Conservation (phyloP, 108 stramenopile species). For the Discostella pseudostelligera region DNA sequence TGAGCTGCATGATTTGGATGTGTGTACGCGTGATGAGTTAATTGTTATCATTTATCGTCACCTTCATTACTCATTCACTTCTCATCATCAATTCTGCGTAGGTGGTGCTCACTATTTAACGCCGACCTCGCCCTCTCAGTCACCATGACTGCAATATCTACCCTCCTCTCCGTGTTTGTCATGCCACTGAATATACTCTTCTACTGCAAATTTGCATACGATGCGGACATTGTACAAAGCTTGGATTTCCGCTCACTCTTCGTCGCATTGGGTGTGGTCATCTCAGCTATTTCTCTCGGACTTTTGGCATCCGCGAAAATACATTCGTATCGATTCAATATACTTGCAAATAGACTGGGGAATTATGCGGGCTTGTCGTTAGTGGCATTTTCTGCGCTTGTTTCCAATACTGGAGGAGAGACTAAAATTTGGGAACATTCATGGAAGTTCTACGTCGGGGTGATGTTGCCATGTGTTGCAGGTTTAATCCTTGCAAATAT, state of each 20-base stretch:
- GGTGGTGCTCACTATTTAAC: constrained; percentile 81
- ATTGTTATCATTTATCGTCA: background rate
- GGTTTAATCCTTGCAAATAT: constrained; percentile 67
- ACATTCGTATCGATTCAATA: constrained; percentile 61
- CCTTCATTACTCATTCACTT: background rate
- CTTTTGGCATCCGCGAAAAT: constrained; percentile 54
- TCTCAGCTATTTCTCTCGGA: constrained; percentile 68
- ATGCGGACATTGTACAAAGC: constrained; percentile 50
- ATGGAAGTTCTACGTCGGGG: constrained; percentile 78
- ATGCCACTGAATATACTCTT: constrained; percentile 82
- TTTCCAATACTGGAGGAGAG: constrained; percentile 62
- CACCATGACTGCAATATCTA: constrained; percentile 87
- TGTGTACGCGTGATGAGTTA: background rate
- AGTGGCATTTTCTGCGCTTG: constrained; percentile 62
- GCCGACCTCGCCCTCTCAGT: constrained; percentile 83
- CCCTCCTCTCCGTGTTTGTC: constrained; percentile 60
- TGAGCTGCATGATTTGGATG: too few relatives aligned
- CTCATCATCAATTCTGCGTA: background rate
- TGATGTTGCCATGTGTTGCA: constrained; percentile 59
- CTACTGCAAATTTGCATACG: constrained; percentile 68
- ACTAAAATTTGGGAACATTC: constrained; percentile 69
- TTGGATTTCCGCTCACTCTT: constrained; percentile 75
- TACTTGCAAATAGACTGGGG: constrained; percentile 64
- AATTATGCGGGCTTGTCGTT: constrained; percentile 67
- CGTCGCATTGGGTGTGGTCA: constrained; percentile 66